Conservation (phyloP, 371 early-diverging fungal species). For the Choanephora cucurbitarum region DNA sequence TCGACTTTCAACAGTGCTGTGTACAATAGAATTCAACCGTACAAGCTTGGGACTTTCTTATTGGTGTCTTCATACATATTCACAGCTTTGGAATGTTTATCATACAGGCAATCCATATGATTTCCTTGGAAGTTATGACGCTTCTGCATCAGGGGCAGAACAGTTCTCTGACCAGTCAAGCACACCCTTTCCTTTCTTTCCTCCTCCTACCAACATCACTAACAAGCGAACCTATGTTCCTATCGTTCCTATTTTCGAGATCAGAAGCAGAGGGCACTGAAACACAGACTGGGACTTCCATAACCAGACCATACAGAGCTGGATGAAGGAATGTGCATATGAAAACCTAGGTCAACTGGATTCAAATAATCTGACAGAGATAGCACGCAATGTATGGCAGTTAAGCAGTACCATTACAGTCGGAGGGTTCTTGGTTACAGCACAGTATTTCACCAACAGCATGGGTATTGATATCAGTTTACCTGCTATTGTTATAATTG, state of each 20-base stretch:
- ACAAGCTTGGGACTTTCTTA: slow-evolving; percentile 1
- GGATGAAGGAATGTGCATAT: slow-evolving; percentile 8
- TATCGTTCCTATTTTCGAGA: slow-evolving; percentile 18
- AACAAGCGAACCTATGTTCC: slow-evolving; percentile 13
- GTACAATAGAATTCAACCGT: not conserved
- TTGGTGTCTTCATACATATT: slow-evolving; percentile 13
- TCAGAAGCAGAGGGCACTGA: slow-evolving; percentile 10
- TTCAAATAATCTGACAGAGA: not conserved
- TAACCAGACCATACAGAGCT: not conserved
- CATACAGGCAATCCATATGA: slow-evolving; percentile 10
- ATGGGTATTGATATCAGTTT: slow-evolving; percentile 13
- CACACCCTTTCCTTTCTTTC: slow-evolving; percentile 17
- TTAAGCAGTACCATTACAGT: slow-evolving; percentile 16
- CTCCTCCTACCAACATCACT: not conserved
- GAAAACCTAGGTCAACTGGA: slow-evolving; percentile 1
- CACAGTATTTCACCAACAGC: not conserved
- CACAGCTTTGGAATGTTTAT: slow-evolving; percentile 15
- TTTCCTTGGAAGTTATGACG: slow-evolving; percentile 5
- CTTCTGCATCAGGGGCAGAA: not conserved
- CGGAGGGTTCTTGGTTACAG: slow-evolving; percentile 16
- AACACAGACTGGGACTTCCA: slow-evolving; percentile 2
- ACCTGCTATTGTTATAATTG: slow-evolving; percentile 1
- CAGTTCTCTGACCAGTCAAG: not conserved
- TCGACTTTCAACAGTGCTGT: slow-evolving; percentile 12
- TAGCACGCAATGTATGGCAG: slow-evolving; percentile 15